These are phyloP conservation scores for Didymella segeticola DNA, from an alignment of 2,329 filamentous ascomycete species.

Conservation along the genomic window DNA sequence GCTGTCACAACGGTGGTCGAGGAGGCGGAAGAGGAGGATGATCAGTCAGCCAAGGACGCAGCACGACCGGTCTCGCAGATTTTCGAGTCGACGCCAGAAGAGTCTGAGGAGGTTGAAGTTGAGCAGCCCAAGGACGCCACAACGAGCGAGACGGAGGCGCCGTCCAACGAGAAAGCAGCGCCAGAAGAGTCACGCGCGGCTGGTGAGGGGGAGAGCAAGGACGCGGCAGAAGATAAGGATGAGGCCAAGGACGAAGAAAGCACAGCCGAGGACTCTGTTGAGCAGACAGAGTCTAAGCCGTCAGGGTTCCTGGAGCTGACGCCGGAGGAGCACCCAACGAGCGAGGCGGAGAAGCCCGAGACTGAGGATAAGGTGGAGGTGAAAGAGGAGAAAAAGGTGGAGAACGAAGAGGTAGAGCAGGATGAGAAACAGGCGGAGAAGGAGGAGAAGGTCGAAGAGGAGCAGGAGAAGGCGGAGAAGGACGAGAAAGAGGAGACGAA, in stretches of 20 bases:
- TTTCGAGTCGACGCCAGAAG: slow-evolving; percentile 25
- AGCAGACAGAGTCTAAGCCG: neutral
- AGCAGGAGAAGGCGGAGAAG: neutral
- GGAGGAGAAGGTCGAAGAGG: slow-evolving; percentile 6
- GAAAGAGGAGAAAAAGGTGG: neutral
- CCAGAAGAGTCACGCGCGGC: neutral
- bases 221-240: neutral
- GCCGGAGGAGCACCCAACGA: slow-evolving; percentile 1
- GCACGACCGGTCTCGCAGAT: slow-evolving; percentile 26
- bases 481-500: too few species aligned
- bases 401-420: neutral
- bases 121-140: slow-evolving; percentile 5
- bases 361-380: slow-evolving; percentile 1
- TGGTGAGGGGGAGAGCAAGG: neutral
- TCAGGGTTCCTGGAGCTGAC: slow-evolving; percentile 8
- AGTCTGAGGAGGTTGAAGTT: slow-evolving; percentile 3
- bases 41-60: slow-evolving; percentile 17
- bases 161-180: neutral
- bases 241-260: slow-evolving; percentile 7
- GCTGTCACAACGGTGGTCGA: slow-evolving; percentile 83
- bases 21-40: slow-evolving; percentile 75
- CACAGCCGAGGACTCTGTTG: neutral
- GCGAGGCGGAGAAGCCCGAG: slow-evolving; percentile 4
- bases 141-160: neutral
- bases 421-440: neutral